Evolutionary conservation across 2,329 filamentous ascomycete species (phyloP), one percentile per base, ranked within the genome.

Genomic region (Colletotrichum orbiculare): DNA sequence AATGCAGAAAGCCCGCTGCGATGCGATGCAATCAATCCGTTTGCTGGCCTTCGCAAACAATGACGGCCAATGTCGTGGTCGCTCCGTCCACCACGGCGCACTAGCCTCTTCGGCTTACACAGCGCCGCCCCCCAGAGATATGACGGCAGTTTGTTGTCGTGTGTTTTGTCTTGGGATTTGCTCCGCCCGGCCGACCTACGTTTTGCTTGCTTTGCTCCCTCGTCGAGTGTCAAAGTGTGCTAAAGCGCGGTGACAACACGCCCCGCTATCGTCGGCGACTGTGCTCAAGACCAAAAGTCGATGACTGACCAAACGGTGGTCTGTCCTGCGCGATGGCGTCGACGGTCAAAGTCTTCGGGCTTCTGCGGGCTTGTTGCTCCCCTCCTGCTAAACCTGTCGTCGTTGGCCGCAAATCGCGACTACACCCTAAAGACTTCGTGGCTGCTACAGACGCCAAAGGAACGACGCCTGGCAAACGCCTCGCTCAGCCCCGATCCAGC

Each of bases 401-500:
- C 41, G 42, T 55, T 43, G 58, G 47, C 34, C 47, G n/a, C 25
- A 50, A 25, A 15, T 50, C 17, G 10, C 43, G n/a, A 46, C 17
- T 12, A 35, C 12, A 48, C n/a, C 11, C n/a, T 17, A 33, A 43
- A 42, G 11, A 17, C 17, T 11, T 9, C 17, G 50, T 53, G 50
- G 38, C 50, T 41, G 49, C 49, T 12, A 42, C 15, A 33, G 11
- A 53, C 37, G 15, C 50, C 50, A 54, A 54, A 54, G 50, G 34
- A 54, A 54, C 38, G 9, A 43, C 37, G 6, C 38, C 11, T 15
- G 25, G 47, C n/a, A 53, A 63, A 53, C 60, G 60, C 60, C 60
- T 62, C 53, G 39, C 60, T 57, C 60, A 62, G 60, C 60, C 54
- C 60, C 48, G n/a, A 63, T 59, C 60, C 60, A 63, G 60, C 47